Evolutionary conservation across 495 filamentous ascomycete genomes (phyloP), one percentile per base, ranked within the genome.

Genomic region (Schizothecium vesticola): DNA sequence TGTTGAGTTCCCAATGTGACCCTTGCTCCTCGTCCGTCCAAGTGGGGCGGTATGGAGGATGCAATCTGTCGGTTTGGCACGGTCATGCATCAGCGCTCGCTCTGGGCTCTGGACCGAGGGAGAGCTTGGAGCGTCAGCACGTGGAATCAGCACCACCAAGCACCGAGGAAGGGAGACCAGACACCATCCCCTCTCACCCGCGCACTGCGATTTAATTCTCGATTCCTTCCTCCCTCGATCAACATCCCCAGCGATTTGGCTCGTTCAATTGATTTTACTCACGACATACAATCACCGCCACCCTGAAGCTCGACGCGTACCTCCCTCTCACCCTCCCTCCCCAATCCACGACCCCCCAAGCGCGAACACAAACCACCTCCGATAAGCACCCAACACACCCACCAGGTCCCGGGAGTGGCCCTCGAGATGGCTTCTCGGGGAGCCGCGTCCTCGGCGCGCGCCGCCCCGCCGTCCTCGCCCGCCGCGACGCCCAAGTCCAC

Each of bases 401-500:
- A 28, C 21, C 25, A 25, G 16, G 8, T 23, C 28, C 24, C 26
- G 6, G 3, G 13, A 16, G 33, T 28, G 19, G 22, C 59, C 60
- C 60, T 28, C 23, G 60, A 55, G 36, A 65, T 65, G 33, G 51
- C 59, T 12, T 33, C 66, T 23, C 66, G 66, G 12, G 26, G 61
- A 26, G 59, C 66, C 31, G 23, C 28, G 23, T 31, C 60, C 28
- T 22, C 61, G 21, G 16, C 61, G n/a, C 19, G 19, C 31, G 19
- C 22, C 6, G 22, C 43, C 61, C 31, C 61, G 22, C 21, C 24
- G 22, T 22, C 64, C 56, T 51, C 51, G 57, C 31, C 63, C 67
- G 36, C 64, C 71, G 16, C 73, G 67, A 33, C 67, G 68, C 61
- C 70, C 67, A 74, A 69, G 21, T 60, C 73, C 11, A 79, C 77